phyloP scores from a whole-genome alignment of 179 eudicot species.

The Carnegiea gigantea region DNA sequence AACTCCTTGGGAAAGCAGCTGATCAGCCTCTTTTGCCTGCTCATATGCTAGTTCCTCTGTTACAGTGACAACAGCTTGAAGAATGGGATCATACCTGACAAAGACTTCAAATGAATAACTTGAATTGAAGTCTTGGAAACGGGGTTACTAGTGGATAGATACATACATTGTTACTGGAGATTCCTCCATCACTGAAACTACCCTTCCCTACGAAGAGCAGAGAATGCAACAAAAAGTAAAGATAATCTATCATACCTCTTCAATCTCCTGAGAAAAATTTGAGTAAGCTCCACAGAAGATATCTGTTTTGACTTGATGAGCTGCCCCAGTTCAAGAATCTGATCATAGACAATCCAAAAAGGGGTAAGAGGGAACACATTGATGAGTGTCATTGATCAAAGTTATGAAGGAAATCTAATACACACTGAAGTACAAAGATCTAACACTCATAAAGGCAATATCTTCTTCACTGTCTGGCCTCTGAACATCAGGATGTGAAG shows the following conservation, averaged over 20 bases:
- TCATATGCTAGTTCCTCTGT: conserved; percentile 85
- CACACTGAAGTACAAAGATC: conserved; percentile 20
- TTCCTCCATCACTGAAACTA: not conserved
- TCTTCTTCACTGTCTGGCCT: conserved; percentile 73
- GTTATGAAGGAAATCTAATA: not conserved
- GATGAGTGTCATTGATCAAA: not conserved
- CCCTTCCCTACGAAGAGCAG: not conserved
- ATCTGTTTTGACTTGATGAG: conserved; percentile 73
- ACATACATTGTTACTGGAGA: not conserved
- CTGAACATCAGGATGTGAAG: conserved; percentile 41
- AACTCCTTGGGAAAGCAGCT: conserved; percentile 54
- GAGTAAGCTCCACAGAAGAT: conserved; percentile 72
- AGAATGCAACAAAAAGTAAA: not conserved
- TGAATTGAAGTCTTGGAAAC: not conserved
- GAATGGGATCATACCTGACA: conserved; percentile 64
- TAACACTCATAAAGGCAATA: conserved; percentile 88
- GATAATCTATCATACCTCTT: conserved; percentile 47
- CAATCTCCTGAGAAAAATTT: conserved; percentile 69
- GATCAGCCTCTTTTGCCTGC: conserved; percentile 86
- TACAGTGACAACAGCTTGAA: conserved; percentile 80
- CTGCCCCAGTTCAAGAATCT: conserved; percentile 90
- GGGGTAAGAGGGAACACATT: not conserved
- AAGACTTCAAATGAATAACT: conserved; percentile 3
- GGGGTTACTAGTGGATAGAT: not conserved
- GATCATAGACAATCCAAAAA: conserved; percentile 4